phyloP scores from a whole-genome alignment of 208 protist genomes.

The Porcisia hertigi region DNA sequence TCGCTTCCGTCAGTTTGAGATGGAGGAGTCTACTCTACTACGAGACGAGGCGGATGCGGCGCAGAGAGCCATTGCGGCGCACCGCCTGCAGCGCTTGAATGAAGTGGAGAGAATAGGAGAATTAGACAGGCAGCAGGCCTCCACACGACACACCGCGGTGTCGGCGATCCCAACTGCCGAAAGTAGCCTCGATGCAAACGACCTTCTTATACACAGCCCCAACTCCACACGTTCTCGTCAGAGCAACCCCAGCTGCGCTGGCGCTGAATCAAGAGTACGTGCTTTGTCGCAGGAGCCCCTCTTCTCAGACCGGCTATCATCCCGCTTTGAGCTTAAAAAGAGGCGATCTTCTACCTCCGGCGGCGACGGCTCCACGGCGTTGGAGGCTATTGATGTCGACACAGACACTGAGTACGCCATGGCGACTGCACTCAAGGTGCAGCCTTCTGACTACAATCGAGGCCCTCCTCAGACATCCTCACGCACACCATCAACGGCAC shows the following conservation, averaged over 20 bases:
- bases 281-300: slow-evolving; percentile 18
- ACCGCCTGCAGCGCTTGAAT: slow-evolving; percentile 32
- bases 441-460: neutral
- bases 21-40: slow-evolving; percentile 44
- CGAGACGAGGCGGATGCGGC: slow-evolving; percentile 26
- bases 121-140: slow-evolving; percentile 3
- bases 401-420: slow-evolving; percentile 9
- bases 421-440: neutral
- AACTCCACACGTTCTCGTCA: neutral
- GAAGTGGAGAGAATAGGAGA: slow-evolving; percentile 15
- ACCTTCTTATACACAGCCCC: neutral
- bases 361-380: neutral
- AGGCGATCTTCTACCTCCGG: neutral
- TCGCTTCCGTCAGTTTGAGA: slow-evolving; percentile 59
- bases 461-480: neutral
- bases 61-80: slow-evolving; percentile 10
- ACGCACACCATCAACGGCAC: neutral
- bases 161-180: neutral
- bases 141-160: neutral
- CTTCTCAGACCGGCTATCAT: slow-evolving; percentile 13
- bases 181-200: neutral
- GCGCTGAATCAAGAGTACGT: neutral
- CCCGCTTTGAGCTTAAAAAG: neutral
- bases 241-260: neutral
- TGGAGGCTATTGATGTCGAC: slow-evolving; percentile 3